Base-by-base conservation (phyloP, 139 green algal species). In the Limnomonas spitsbergensis region DNA sequence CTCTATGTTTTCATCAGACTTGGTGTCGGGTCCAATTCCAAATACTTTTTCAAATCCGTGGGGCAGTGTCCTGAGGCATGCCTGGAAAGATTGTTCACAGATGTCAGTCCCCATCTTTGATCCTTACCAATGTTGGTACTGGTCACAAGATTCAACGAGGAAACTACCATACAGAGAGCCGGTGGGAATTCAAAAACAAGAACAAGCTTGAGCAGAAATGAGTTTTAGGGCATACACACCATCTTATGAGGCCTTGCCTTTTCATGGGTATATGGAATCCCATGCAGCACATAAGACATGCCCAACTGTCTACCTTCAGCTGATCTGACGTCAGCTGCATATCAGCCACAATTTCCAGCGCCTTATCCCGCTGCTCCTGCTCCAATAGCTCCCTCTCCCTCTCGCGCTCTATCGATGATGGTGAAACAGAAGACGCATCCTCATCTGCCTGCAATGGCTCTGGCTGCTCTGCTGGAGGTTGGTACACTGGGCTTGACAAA, bases 271-370 rank as follows among this genome's bases (percentile, higher is more conserved):
- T n/a, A n/a, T n/a, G n/a, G n/a, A n/a, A n/a, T n/a, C n/a, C n/a
- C n/a, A n/a, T n/a, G n/a, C n/a, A n/a, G n/a, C n/a, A n/a, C n/a
- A n/a, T n/a, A n/a, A n/a, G n/a, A n/a, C n/a, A n/a, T n/a, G n/a
- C n/a, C n/a, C n/a, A n/a, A n/a, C n/a, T n/a, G 20, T 20, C 47
- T 61, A 37, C 71, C 71, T 74, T 74, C 38, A 96, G 78, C 82
- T 95, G 87, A 42, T 96, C 92, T 29, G 90, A 83, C 3, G 91
- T 95, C 35, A 96, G 86, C 81, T 90, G 81, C 89, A 97, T 94
- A 69, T 96, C 92, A 4, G 91, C 91, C 37, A 95, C 87, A 9
- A 87, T 37, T 56, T 91, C 89, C 29, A 96, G 73, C 32, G 92
- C 91, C 32, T 82, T 79, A 40, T 90, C 52, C 29, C 53, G 14